Evolutionary conservation across 352 stramenopile genomes (phyloP).

Genomic region (Phytophthora pini): DNA sequence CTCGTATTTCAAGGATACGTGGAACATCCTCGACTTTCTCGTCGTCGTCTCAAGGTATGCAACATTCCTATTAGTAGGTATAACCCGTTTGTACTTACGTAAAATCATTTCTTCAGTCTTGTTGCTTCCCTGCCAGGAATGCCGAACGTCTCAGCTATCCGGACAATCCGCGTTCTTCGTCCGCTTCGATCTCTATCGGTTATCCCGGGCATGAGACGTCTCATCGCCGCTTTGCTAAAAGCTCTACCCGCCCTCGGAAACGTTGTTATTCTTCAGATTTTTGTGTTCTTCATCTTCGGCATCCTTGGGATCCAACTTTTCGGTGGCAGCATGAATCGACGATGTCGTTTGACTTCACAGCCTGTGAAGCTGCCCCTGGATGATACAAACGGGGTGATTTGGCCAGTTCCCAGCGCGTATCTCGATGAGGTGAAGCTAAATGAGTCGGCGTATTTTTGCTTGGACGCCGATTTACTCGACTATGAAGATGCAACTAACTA

Average conservation of each 20-base stretch:
- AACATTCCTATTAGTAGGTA: neutral
- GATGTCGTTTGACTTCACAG: conserved; percentile 82
- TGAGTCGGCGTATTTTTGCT: conserved; percentile 45
- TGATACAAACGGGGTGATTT: conserved; percentile 41
- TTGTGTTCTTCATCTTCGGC: conserved; percentile 92
- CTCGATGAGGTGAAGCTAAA: conserved; percentile 49
- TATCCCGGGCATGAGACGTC: conserved; percentile 78
- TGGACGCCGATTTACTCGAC: conserved; percentile 46
- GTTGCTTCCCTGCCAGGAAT: conserved; percentile 63
- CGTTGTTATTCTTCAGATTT: conserved; percentile 90
- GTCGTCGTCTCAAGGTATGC: conserved; percentile 87
- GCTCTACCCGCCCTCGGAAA: conserved; percentile 87
- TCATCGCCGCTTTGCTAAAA: conserved; percentile 88
- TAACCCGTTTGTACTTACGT: neutral
- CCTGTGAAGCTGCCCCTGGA: conserved; percentile 63
- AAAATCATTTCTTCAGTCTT: conserved; percentile 39
- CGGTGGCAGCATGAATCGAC: conserved; percentile 75
- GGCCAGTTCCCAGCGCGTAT: conserved; percentile 62
- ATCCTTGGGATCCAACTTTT: conserved; percentile 93
- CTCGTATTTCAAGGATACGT: conserved; percentile 85
- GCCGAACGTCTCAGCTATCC: conserved; percentile 82
- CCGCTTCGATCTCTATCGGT: conserved; percentile 89
- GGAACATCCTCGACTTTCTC: conserved; percentile 94
- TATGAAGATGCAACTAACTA: conserved; percentile 55
- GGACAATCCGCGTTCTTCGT: conserved; percentile 89